Evolutionary conservation across 2,329 filamentous ascomycete species (phyloP).

Genomic region (Fragosphaeria purpurea): DNA sequence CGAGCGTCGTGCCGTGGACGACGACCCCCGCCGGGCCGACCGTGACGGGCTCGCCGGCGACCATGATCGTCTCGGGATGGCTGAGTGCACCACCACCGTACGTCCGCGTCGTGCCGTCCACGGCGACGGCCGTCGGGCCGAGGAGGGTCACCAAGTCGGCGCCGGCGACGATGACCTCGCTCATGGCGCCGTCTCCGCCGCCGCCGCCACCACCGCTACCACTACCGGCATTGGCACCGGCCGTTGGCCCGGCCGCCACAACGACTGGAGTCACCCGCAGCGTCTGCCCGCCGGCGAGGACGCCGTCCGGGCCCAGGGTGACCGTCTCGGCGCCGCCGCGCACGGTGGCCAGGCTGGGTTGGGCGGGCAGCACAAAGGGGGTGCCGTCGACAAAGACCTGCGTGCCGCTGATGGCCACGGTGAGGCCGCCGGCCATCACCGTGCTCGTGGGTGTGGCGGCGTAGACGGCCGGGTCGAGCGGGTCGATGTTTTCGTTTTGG

Average conservation of each 20-base stretch:
- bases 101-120: conserved; percentile 30
- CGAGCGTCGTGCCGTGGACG: conserved; percentile 31
- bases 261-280: conserved; percentile 22
- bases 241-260: background rate
- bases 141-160: conserved; percentile 35
- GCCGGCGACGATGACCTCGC: conserved; percentile 36
- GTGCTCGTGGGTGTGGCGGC: conserved; percentile 27
- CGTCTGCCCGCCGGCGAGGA: conserved; percentile 25
- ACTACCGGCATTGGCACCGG: background rate
- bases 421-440: conserved; percentile 25
- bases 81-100: conserved; percentile 25
- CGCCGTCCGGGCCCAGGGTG: conserved; percentile 22
- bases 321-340: conserved; percentile 22
- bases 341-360: conserved; percentile 26
- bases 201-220: background rate
- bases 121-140: conserved; percentile 32
- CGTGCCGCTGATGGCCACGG: conserved; percentile 32
- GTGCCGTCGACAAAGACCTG: conserved; percentile 32
- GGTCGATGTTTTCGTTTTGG: too few relatives aligned
- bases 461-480: conserved; percentile 13
- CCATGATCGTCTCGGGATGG: conserved; percentile 20
- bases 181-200: conserved; percentile 16
- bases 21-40: conserved; percentile 37
- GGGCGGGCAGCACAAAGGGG: conserved; percentile 30
- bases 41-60: conserved; percentile 42